phyloP scores from a whole-genome alignment of 495 filamentous ascomycete species.

The Geopyxis carbonaria region DNA sequence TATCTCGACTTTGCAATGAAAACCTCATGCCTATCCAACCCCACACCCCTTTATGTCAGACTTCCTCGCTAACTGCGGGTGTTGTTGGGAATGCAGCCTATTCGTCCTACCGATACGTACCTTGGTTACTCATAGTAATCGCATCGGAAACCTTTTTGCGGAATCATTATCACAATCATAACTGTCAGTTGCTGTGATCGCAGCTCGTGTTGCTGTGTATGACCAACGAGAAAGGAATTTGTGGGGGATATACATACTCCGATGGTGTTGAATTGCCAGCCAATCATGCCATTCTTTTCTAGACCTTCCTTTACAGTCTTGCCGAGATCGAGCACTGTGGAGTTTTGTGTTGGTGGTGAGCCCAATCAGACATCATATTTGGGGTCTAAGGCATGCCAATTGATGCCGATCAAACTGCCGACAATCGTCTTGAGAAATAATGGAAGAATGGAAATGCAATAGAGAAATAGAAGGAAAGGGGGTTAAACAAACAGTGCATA shows the following conservation, averaged over 20 bases:
- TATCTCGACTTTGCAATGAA: constrained; percentile 83
- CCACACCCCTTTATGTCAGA: not conserved
- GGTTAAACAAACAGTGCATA: constrained; percentile 22
- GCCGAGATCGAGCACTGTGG: constrained; percentile 66
- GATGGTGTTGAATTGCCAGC: constrained; percentile 86
- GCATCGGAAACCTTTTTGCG: constrained; percentile 41
- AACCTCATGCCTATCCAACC: constrained; percentile 66
- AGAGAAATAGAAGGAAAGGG: constrained; percentile 2
- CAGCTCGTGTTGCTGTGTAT: not conserved
- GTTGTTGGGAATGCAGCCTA: not conserved
- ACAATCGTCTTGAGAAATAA: no score
- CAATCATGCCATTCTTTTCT: constrained; percentile 69
- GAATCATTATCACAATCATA: not conserved
- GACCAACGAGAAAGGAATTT: constrained; percentile 13
- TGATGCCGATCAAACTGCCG: constrained; percentile 4
- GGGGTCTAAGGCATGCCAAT: constrained; percentile 14
- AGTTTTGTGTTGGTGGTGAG: constrained; percentile 28
- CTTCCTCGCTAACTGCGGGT: constrained; percentile 1
- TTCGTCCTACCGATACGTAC: constrained; percentile 29
- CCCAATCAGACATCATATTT: constrained; percentile 24
- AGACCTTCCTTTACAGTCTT: constrained; percentile 79
- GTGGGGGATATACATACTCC: constrained; percentile 45
- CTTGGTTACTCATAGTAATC: constrained; percentile 93
- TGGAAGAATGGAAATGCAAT: not conserved
- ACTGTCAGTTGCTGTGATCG: constrained; percentile 1